Conservation (phyloP, 78 protist species). For the Dictyostelium citrinum region DNA sequence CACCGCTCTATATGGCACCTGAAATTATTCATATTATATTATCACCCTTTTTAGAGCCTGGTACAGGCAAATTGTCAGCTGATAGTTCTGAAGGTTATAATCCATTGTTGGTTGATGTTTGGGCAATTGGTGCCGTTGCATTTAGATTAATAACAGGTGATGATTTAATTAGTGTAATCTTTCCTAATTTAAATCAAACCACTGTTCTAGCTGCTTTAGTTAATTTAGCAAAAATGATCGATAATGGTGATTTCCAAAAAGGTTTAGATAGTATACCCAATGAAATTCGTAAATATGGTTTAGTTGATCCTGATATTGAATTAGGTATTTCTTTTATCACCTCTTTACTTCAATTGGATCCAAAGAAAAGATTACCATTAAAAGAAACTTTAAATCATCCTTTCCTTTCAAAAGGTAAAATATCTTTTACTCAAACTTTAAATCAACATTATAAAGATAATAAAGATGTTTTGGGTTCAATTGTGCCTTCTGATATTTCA, state of each 20-base stretch:
- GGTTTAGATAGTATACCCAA: slow-evolving; percentile 46
- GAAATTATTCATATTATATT: slow-evolving; percentile 45
- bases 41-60: slow-evolving; percentile 47
- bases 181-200: slow-evolving; percentile 42
- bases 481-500: slow-evolving; percentile 1
- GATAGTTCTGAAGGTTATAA: slow-evolving; percentile 42
- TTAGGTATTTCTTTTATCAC: slow-evolving; percentile 8
- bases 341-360: not conserved
- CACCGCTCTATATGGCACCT: slow-evolving; percentile 71
- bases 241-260: slow-evolving; percentile 41
- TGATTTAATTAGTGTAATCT: slow-evolving; percentile 33
- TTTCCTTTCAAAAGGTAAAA: slow-evolving; percentile 21
- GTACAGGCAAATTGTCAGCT: slow-evolving; percentile 23
- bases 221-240: slow-evolving; percentile 51
- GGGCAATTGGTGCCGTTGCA: slow-evolving; percentile 68
- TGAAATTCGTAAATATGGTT: slow-evolving; percentile 17
- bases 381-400: slow-evolving; percentile 43
- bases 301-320: slow-evolving; percentile 2
- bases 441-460: not conserved
- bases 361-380: slow-evolving; percentile 33
- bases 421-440: not conserved
- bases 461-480: not conserved
- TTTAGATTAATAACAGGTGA: slow-evolving; percentile 41
- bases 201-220: slow-evolving; percentile 49
- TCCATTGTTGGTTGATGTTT: slow-evolving; percentile 45